A percentile compares a stretch with the other conserved stretches of the same genome.
Conservation (phyloP, 768 basidiomycete genomes). For the Mycena pura region DNA sequence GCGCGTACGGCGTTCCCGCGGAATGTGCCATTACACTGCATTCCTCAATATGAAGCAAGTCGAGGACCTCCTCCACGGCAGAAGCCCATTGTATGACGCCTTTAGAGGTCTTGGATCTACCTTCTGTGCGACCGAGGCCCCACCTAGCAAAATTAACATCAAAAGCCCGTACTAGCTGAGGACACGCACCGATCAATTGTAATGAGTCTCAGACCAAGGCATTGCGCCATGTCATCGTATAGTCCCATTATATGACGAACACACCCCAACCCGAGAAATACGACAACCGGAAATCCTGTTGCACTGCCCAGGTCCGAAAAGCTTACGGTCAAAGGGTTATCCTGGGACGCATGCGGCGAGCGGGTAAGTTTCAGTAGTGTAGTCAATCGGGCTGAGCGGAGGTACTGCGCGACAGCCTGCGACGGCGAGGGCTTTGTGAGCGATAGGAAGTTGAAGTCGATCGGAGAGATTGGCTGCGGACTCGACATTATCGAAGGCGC, state of each 20-base stretch:
- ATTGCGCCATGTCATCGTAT: constrained; percentile 95
- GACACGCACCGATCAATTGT: constrained; percentile 84
- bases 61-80: constrained; percentile 90
- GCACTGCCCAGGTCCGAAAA: constrained; percentile 91
- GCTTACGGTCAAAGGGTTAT: constrained; percentile 81
- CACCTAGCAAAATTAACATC: constrained; percentile 56
- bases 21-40: constrained; percentile 96
- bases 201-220: constrained; percentile 85
- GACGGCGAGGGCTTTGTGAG: constrained; percentile 55
- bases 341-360: constrained; percentile 78
- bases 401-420: constrained; percentile 83
- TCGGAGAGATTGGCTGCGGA: constrained; percentile 55
- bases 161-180: background rate
- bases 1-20: constrained; percentile 93
- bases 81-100: constrained; percentile 91
- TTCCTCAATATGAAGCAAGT: constrained; percentile 74
- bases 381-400: constrained; percentile 87
- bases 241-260: constrained; percentile 94
- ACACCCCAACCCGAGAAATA: constrained; percentile 93
- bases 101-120: constrained; percentile 68
- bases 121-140: constrained; percentile 91
- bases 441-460: constrained; percentile 49
- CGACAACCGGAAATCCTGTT: constrained; percentile 85
- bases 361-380: constrained; percentile 81
- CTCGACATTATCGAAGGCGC: constrained; percentile 57